A percentile compares a stretch with the other conserved stretches of the same genome.
Conservation (phyloP, 768 basidiomycete genomes). For the Psilocybe azurescens region DNA sequence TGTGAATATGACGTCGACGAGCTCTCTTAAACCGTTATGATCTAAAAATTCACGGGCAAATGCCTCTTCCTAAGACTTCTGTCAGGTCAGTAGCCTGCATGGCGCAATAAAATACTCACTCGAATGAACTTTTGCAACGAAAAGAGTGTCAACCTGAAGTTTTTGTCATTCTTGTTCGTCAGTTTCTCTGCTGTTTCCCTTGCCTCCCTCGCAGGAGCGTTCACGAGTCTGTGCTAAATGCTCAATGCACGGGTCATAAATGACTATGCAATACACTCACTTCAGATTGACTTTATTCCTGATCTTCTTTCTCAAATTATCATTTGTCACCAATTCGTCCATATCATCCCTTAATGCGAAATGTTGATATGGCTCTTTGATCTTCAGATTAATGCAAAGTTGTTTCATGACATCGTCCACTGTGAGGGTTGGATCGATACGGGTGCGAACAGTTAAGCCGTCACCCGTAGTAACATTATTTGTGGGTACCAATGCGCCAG, state of each 20-base stretch:
- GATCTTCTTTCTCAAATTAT: constrained; percentile 85
- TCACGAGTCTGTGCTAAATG: constrained; percentile 63
- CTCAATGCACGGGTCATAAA: constrained; percentile 4
- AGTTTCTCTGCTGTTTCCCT: constrained; percentile 78
- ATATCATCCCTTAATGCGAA: constrained; percentile 84
- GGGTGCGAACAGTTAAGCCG: constrained; percentile 76
- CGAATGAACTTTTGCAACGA: constrained; percentile 81
- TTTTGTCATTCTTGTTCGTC: constrained; percentile 58
- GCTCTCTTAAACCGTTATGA: constrained; percentile 70
- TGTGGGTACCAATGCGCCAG: constrained; percentile 69
- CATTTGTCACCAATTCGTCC: constrained; percentile 85
- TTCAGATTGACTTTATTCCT: constrained; percentile 78
- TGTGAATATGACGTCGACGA: constrained; percentile 70
- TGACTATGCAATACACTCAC: constrained; percentile 45
- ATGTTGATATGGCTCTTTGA: constrained; percentile 72
- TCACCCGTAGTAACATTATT: constrained; percentile 84
- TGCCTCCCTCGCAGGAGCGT: constrained; percentile 81
- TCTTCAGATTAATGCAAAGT: constrained; percentile 80
- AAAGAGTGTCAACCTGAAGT: constrained; percentile 72
- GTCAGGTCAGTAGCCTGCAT: background rate
- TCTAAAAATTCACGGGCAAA: constrained; percentile 82
- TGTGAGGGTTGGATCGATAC: constrained; percentile 83
- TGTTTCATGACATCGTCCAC: constrained; percentile 87
- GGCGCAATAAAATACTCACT: constrained; percentile 42
- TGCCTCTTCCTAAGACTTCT: constrained; percentile 68